Base-by-base conservation (phyloP, 2,329 filamentous ascomycete genomes). In the Fusarium sp. region DNA sequence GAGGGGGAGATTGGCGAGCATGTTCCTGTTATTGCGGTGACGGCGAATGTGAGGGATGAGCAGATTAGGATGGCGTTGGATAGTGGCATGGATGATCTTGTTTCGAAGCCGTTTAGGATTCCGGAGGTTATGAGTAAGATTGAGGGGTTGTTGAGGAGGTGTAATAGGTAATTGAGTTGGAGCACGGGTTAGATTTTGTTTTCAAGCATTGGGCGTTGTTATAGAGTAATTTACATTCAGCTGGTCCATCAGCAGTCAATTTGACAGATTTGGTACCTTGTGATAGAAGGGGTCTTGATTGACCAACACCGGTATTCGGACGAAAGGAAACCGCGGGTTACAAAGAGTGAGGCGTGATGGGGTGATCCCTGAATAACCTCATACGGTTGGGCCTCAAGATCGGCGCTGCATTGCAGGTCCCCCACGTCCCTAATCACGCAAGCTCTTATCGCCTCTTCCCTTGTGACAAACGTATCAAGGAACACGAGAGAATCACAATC, bases 101-200 rank as follows among this genome's bases (percentile, higher is more conserved):
- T 91, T 9, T 84, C 85, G 1, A 91, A 91, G 75, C 89, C 89
- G 4, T 90, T 90, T 70, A 79, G 83, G 25, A 86, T 87, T 56
- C 78, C 80, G 1, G 85, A 87, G 65, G 76, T 92, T 29, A 80
- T 90, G 41, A 84, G 85, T 41, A 89, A 87, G 80, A 89, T 91
- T 78, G 57, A 73, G n/a, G n/a, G 20, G 10, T 25, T 75, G 17
- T 31, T 75, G 11, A 61, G 33, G 75, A 33, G 42, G 12, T 47
- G 38, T 5, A 54, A 50, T 15, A 17, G 33, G 4, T 69, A 62
- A 20, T 33, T 22, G 14, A 9, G 2, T 9, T 18, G 14, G 13
- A 9, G 33, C 10, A 38, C 2, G 5, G 13, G 7, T 38, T 38
- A 7, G 13, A n/a, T 5, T 27, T 36, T 27, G 17, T n/a, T 8